phyloP scores from a whole-genome alignment of 2,329 filamentous ascomycete species.

The Cordyceps cateniannulata region DNA sequence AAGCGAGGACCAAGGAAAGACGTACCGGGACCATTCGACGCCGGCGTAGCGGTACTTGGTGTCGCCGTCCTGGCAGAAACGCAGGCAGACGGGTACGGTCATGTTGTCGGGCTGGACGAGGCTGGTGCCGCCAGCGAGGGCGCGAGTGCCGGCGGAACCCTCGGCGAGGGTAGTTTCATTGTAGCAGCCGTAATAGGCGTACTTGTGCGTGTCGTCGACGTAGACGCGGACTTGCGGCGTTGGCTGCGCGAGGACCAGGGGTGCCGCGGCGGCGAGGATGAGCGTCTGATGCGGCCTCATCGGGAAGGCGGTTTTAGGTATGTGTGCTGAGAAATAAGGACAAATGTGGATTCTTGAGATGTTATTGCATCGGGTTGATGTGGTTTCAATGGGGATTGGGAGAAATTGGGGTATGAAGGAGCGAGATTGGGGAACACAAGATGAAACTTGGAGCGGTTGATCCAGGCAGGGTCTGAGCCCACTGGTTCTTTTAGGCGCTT shows the following conservation, averaged over 20 bases:
- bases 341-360: neutral
- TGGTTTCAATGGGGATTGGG: too few relatives aligned
- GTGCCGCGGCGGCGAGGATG: neutral
- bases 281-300: neutral
- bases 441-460: too few relatives aligned
- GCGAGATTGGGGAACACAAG: too few relatives aligned
- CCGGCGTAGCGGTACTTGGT: slow-evolving; percentile 44
- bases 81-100: slow-evolving; percentile 46
- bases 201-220: slow-evolving; percentile 28
- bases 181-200: slow-evolving; percentile 51
- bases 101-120: slow-evolving; percentile 37
- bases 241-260: neutral
- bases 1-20: neutral
- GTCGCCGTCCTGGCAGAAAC: slow-evolving; percentile 38
- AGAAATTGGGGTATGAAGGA: too few relatives aligned
- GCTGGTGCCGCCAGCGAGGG: slow-evolving; percentile 37
- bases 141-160: slow-evolving; percentile 37
- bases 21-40: slow-evolving; percentile 45
- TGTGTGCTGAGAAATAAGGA: too few relatives aligned
- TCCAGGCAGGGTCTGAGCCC: too few relatives aligned
- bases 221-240: slow-evolving; percentile 25
- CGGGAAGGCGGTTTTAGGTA: too few relatives aligned
- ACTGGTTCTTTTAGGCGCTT: too few relatives aligned
- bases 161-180: slow-evolving; percentile 47
- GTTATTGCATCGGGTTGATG: neutral